These are phyloP conservation scores for Podospora conica DNA, from an alignment of 495 filamentous ascomycete species.

Conservation along the genomic window DNA sequence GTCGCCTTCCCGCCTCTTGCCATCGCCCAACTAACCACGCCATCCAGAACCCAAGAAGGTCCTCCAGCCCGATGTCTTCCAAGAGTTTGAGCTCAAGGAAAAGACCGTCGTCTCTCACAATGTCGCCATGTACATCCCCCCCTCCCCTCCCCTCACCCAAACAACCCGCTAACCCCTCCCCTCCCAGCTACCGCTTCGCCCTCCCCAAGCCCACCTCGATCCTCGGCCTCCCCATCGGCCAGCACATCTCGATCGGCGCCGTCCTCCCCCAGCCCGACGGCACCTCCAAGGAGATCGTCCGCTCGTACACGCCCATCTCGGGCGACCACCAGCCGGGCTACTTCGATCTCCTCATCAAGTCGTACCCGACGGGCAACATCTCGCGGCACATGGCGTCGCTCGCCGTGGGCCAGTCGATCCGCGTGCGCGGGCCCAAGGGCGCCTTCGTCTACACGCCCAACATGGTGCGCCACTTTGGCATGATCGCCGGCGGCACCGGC, in stretches of 20 bases:
- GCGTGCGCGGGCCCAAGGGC: conserved; percentile 87
- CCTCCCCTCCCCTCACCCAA: neutral
- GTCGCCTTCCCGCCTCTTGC: conserved; percentile 5
- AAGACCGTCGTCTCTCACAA: conserved; percentile 94
- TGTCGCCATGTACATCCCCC: conserved; percentile 69
- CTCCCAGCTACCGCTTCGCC: conserved; percentile 74
- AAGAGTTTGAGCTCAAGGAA: conserved; percentile 81
- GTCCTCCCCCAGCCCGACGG: conserved; percentile 57
- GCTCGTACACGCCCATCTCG: conserved; percentile 94
- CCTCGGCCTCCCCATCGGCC: conserved; percentile 93
- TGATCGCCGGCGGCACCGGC: conserved; percentile 96
- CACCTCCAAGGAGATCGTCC: conserved; percentile 77
- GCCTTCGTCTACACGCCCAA: conserved; percentile 95
- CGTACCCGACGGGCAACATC: conserved; percentile 95
- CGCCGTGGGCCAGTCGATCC: conserved; percentile 77
- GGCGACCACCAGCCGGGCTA: conserved; percentile 87
- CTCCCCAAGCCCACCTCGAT: conserved; percentile 72
- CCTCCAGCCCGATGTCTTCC: conserved; percentile 80
- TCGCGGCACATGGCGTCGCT: conserved; percentile 80
- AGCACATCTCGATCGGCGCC: conserved; percentile 94
- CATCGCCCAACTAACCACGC: neutral
- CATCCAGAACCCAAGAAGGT: conserved; percentile 64
- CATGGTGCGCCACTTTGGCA: conserved; percentile 89
- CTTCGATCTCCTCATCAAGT: conserved; percentile 96
- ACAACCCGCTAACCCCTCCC: conserved; percentile 12